Percentiles rank a stretch among this genome's conserved stretches.
These are phyloP conservation scores for Sungouiella thailandica DNA, from an alignment of 805 yeast genomes.

Conservation along the genomic window DNA sequence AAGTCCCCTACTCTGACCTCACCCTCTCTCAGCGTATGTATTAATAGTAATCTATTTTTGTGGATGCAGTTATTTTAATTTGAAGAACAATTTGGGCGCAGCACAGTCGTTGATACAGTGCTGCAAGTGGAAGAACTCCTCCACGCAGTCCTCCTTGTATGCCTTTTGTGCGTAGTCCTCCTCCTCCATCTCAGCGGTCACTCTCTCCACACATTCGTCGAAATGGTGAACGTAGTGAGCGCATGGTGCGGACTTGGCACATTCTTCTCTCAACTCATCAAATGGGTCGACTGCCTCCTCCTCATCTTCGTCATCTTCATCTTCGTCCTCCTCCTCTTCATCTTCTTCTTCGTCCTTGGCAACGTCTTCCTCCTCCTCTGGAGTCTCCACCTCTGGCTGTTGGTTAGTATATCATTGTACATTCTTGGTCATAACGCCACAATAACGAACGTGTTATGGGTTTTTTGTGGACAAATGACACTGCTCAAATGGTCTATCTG, in stretches of 20 bases:
- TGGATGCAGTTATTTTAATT: slow-evolving; percentile 57
- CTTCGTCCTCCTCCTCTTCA: slow-evolving; percentile 64
- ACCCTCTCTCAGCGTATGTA: background rate
- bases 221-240: slow-evolving; percentile 79
- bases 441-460: too few species aligned
- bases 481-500: too few species aligned
- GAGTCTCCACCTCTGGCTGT: slow-evolving; percentile 16
- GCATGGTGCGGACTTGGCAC: slow-evolving; percentile 64
- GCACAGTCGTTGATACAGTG: slow-evolving; percentile 90
- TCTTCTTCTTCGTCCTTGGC: slow-evolving; percentile 60
- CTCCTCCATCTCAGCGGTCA: slow-evolving; percentile 79
- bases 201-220: slow-evolving; percentile 94
- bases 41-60: slow-evolving; percentile 3
- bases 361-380: slow-evolving; percentile 40
- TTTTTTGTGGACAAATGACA: too few species aligned
- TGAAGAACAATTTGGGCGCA: slow-evolving; percentile 83
- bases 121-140: slow-evolving; percentile 95
- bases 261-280: slow-evolving; percentile 42
- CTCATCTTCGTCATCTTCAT: slow-evolving; percentile 34
- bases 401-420: slow-evolving; percentile 2
- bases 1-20: too few species aligned
- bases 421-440: too few species aligned
- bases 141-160: slow-evolving; percentile 95
- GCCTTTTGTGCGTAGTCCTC: slow-evolving; percentile 73
- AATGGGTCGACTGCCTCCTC: slow-evolving; percentile 14